phyloP scores from a whole-genome alignment of 129 eudicot genomes.

The carrot (Daucus carota) region DNA sequence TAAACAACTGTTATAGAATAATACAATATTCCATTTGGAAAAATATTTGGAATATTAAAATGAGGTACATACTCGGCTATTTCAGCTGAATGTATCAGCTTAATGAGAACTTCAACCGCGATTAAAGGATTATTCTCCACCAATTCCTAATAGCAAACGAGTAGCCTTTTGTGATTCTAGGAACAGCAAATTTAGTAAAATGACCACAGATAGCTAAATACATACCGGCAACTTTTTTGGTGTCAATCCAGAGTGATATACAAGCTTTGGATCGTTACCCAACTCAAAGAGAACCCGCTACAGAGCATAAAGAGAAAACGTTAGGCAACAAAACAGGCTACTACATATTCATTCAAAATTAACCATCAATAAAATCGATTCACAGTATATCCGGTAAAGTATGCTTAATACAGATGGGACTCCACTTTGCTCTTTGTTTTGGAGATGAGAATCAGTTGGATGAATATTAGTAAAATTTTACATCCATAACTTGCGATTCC shows the following conservation, averaged over 20 bases:
- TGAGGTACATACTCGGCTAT: constrained; percentile 48
- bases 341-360: background rate
- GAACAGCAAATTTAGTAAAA: background rate
- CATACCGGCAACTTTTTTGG: constrained; percentile 76
- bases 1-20: background rate
- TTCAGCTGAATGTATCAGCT: constrained; percentile 75
- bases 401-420: too few species aligned
- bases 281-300: constrained; percentile 68
- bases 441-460: background rate
- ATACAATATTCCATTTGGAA: background rate
- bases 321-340: constrained; percentile 4
- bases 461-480: background rate
- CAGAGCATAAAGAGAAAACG: background rate
- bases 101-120: constrained; percentile 88
- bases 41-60: too few species aligned
- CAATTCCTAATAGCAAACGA: constrained; percentile 39
- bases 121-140: constrained; percentile 94
- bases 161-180: background rate
- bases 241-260: constrained; percentile 79
- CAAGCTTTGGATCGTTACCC: constrained; percentile 81
- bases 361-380: background rate
- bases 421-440: too few species aligned
- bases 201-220: background rate
- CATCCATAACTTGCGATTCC: background rate
- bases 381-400: background rate